A percentile compares a stretch with the other conserved stretches of the same genome.
phyloP scores from a whole-genome alignment of 306 rosid species.

The Neltuma alba region DNA sequence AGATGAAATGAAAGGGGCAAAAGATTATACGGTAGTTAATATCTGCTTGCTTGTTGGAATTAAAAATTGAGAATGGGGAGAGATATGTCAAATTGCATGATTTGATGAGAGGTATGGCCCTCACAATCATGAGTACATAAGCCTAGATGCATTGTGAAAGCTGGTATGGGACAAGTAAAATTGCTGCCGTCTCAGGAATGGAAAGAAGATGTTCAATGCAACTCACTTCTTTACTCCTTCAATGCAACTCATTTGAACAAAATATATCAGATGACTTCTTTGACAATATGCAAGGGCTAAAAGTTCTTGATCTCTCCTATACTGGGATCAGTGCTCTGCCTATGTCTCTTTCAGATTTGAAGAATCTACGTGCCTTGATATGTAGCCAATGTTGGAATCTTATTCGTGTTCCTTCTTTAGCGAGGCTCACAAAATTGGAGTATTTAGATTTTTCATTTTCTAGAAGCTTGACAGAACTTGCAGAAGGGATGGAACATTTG shows the following conservation, averaged over 20 bases:
- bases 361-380: neutral
- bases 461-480: neutral
- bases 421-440: neutral
- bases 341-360: conserved; percentile 4
- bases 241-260: neutral
- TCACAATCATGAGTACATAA: conserved; percentile 17
- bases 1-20: conserved; percentile 2
- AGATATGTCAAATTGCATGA: conserved; percentile 29
- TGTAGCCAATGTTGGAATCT: neutral
- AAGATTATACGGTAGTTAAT: conserved; percentile 12
- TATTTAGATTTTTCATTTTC: conserved; percentile 20
- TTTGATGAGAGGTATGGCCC: conserved; percentile 31
- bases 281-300: neutral
- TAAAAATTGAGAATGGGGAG: neutral
- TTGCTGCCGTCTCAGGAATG: neutral
- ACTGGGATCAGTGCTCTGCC: neutral
- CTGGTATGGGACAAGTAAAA: conserved; percentile 19
- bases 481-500: conserved; percentile 22
- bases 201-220: conserved; percentile 26
- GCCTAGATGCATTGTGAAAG: conserved; percentile 17
- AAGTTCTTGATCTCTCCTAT: conserved; percentile 26
- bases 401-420: neutral
- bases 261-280: neutral
- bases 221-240: conserved; percentile 23
- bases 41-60: conserved; percentile 30